These are phyloP conservation scores for Russula sp. DNA, from an alignment of 768 basidiomycete genomes.

Conservation along the genomic window DNA sequence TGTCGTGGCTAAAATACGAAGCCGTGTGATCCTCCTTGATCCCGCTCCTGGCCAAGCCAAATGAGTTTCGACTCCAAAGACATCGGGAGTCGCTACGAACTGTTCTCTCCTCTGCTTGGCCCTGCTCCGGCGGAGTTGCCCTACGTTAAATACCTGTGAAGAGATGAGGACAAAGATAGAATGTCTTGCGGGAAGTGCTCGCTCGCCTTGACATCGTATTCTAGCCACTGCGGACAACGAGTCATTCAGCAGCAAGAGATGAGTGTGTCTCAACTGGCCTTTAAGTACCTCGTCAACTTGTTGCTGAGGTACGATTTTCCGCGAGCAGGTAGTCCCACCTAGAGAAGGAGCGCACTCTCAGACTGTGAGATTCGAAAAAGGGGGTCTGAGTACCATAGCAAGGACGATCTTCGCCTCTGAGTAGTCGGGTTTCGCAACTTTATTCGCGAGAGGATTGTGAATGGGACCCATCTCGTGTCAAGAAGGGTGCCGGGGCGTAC, in stretches of 20 bases:
- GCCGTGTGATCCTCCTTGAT: constrained; percentile 89
- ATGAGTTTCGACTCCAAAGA: background rate
- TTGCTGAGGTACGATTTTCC: constrained; percentile 99
- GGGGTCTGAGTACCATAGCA: constrained; percentile 65
- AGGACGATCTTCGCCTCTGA: constrained; percentile 98
- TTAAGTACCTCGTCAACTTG: constrained; percentile 93
- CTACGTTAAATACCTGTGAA: constrained; percentile 91
- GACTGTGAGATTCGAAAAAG: background rate
- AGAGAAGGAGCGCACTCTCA: constrained; percentile 8
- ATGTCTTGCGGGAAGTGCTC: background rate
- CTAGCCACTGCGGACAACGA: constrained; percentile 70
- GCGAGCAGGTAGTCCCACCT: constrained; percentile 96
- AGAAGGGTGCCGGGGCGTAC: constrained; percentile 34
- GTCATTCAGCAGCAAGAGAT: background rate
- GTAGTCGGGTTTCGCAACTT: constrained; percentile 95
- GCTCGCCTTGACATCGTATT: constrained; percentile 89
- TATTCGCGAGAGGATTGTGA: constrained; percentile 1
- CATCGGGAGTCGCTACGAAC: constrained; percentile 34
- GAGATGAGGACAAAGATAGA: background rate
- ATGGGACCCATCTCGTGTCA: background rate
- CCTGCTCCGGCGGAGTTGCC: constrained; percentile 83
- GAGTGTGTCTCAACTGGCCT: constrained; percentile 40
- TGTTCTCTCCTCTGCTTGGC: constrained; percentile 75
- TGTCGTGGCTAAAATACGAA: constrained; percentile 83
- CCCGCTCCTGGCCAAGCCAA: constrained; percentile 49